Evolutionary conservation across 805 yeast genomes (phyloP), one percentile per base, ranked within the genome.

Genomic region (Metschnikowia kofuensis): DNA sequence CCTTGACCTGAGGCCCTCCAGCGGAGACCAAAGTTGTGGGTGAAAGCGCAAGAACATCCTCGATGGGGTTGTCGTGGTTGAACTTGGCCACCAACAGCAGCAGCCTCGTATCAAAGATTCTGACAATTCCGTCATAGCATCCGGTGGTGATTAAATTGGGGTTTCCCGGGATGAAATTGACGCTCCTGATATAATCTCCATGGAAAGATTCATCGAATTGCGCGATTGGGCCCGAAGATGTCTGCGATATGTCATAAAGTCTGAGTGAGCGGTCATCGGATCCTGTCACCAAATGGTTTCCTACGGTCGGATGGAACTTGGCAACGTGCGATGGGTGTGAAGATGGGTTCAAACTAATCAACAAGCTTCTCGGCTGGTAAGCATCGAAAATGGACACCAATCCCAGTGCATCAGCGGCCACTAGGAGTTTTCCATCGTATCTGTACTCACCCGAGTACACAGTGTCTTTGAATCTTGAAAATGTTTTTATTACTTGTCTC

Each of bases 341-440:
- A 0, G 95, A 84, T 6, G 97, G 96, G 48, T 82, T 80, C 43
- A 94, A 75, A 21, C 94, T 83, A 35, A 92, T 87, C 48, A 92
- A 74, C 21, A 90, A 72, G 21, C 89, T 83, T 57, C 96, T 76
- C 38, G 96, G 90, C 56, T 82, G 85, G 48, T 79, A 74, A 31
- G 96, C 83, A 66, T 94, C 97, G 63, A 87, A 92, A 9, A 91
- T 84, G 54, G 95, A 95, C 12, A 94, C 96, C 48, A 89, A 66
- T 15, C 99, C 99, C 3, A 94, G 82, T 12, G 96, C 96, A 70
- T 94, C 99, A 60, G 96, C 95, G 5, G 97, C 97, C 16, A 87
- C 95, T 29, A 94, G 67, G 40, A 94, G 77, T 63, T 89, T 87
- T 47, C 99, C 99, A 64, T 94, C 99, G 48, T 79, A 79, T 61